phyloP scores from a whole-genome alignment of 177 flowering plant species.

The Tripterygium wilfordii region DNA sequence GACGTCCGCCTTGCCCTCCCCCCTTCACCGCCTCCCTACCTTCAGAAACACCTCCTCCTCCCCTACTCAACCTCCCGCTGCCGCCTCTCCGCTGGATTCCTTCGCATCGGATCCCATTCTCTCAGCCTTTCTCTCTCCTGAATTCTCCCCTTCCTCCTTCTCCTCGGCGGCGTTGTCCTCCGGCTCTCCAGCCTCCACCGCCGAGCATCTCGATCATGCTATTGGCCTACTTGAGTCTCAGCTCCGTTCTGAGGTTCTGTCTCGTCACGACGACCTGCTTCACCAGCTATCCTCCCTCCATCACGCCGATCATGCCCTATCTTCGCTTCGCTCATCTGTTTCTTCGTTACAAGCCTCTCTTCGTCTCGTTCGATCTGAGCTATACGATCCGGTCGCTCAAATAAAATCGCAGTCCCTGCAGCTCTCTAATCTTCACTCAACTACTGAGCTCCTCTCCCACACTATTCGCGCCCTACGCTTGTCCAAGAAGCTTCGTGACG shows the following conservation, averaged over 20 bases:
- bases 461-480: conserved; percentile 60
- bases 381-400: conserved; percentile 64
- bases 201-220: conserved; percentile 81
- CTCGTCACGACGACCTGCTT: conserved; percentile 72
- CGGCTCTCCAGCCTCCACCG: conserved; percentile 88
- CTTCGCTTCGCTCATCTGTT: conserved; percentile 65
- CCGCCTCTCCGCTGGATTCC: conserved; percentile 50
- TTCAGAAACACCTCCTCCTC: conserved; percentile 11
- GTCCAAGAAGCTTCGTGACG: conserved; percentile 60
- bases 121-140: conserved; percentile 81
- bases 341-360: conserved; percentile 75
- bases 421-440: conserved; percentile 61
- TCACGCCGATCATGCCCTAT: conserved; percentile 61
- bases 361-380: conserved; percentile 67
- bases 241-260: conserved; percentile 77
- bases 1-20: too few relatives aligned
- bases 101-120: conserved; percentile 79
- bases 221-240: conserved; percentile 74
- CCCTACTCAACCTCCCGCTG: conserved; percentile 13
- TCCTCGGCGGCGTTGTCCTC: conserved; percentile 92
- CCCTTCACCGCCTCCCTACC: conserved; percentile 14
- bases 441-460: conserved; percentile 54
- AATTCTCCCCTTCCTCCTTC: conserved; percentile 73
- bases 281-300: conserved; percentile 72
- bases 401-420: conserved; percentile 54